Percentiles rank a stretch among this genome's conserved stretches.
These are phyloP conservation scores for Fusarium duplospermum DNA, from an alignment of 2,329 filamentous ascomycete genomes.

Conservation along the genomic window DNA sequence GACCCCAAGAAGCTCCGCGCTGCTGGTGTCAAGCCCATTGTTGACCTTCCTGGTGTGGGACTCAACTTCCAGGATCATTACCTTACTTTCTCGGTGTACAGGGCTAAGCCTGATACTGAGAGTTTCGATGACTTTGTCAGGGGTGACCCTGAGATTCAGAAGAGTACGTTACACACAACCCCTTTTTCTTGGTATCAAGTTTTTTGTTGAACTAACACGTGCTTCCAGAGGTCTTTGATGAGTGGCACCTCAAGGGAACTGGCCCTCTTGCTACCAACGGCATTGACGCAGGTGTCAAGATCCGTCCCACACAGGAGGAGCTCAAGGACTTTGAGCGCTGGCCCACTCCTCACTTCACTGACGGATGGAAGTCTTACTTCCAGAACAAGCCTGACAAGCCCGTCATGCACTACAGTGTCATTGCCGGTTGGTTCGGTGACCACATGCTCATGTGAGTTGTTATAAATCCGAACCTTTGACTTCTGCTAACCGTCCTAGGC, in stretches of 20 bases:
- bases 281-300: slow-evolving; percentile 84
- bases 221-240: slow-evolving; percentile 70
- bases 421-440: slow-evolving; percentile 73
- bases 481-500: slow-evolving; percentile 62
- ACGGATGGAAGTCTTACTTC: slow-evolving; percentile 85
- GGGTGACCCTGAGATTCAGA: slow-evolving; percentile 78
- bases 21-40: slow-evolving; percentile 74
- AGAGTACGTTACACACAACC: slow-evolving; percentile 54
- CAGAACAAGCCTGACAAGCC: slow-evolving; percentile 88
- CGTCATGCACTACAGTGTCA: slow-evolving; percentile 86
- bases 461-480: too few relatives aligned
- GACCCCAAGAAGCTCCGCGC: slow-evolving; percentile 77
- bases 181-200: not conserved
- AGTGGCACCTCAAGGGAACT: slow-evolving; percentile 84
- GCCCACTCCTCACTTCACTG: slow-evolving; percentile 79
- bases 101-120: slow-evolving; percentile 80
- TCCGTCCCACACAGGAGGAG: slow-evolving; percentile 76
- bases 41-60: slow-evolving; percentile 79
- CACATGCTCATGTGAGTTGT: slow-evolving; percentile 68
- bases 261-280: slow-evolving; percentile 82
- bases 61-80: slow-evolving; percentile 84
- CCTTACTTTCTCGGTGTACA: slow-evolving; percentile 76
- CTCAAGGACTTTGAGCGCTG: slow-evolving; percentile 75
- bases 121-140: slow-evolving; percentile 85
- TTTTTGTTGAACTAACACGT: not conserved